Evolutionary conservation across 1,284 basidiomycete species (phyloP).

Genomic region (Cryptococcus hybrid): DNA sequence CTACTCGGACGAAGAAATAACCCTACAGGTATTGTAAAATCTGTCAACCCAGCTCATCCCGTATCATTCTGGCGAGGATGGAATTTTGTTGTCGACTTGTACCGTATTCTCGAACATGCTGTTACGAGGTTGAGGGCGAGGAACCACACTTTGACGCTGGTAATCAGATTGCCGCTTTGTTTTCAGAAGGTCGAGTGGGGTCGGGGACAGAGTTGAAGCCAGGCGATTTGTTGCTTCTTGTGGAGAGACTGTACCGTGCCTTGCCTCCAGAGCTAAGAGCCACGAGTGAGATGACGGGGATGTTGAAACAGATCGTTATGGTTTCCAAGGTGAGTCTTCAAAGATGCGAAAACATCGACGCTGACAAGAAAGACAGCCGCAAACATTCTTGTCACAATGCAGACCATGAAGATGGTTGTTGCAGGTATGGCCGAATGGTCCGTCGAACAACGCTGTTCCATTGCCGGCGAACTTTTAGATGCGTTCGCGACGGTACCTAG

Average conservation of each 20-base stretch:
- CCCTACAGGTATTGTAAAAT: conserved; percentile 1
- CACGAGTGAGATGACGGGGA: conserved; percentile 35
- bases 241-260: conserved; percentile 33
- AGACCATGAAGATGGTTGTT: conserved; percentile 48
- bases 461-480: conserved; percentile 46
- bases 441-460: conserved; percentile 41
- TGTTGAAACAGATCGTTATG: conserved; percentile 34
- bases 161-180: conserved; percentile 24
- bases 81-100: conserved; percentile 46
- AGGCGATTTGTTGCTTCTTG: conserved; percentile 28
- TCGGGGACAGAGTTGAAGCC: conserved; percentile 18
- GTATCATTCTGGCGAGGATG: conserved; percentile 40
- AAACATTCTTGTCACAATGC: conserved; percentile 44
- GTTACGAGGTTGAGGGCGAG: conserved; percentile 30
- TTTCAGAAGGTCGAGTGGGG: conserved; percentile 5
- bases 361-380: conserved; percentile 24
- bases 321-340: conserved; percentile 38
- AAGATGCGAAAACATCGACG: conserved; percentile 1
- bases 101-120: conserved; percentile 46
- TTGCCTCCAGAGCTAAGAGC: conserved; percentile 37
- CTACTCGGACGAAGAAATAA: conserved; percentile 33
- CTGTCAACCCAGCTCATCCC: conserved; percentile 1
- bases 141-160: conserved; percentile 9
- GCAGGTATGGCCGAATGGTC: conserved; percentile 36
- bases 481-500: conserved; percentile 41